phyloP scores from a whole-genome alignment of 495 filamentous ascomycete genomes.

The Annulohypoxylon maeteangense region DNA sequence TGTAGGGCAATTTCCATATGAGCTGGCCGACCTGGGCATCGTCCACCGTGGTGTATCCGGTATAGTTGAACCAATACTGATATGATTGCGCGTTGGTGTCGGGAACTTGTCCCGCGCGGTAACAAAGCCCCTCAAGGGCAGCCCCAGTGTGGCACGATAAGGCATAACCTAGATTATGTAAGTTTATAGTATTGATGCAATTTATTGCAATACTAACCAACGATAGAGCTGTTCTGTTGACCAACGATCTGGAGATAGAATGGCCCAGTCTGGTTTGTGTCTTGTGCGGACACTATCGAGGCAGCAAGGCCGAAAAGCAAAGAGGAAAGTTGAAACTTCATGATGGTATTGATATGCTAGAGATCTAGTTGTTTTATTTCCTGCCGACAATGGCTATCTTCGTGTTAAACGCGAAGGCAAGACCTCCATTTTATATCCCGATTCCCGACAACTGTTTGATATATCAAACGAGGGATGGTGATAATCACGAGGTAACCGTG shows the following conservation, averaged over 20 bases:
- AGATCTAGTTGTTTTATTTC: background rate
- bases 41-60: slow-evolving; percentile 44
- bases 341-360: slow-evolving; percentile 30
- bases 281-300: slow-evolving; percentile 50
- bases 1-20: slow-evolving; percentile 53
- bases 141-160: slow-evolving; percentile 66
- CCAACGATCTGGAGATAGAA: slow-evolving; percentile 54
- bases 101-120: slow-evolving; percentile 40
- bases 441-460: background rate
- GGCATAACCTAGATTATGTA: slow-evolving; percentile 52
- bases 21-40: slow-evolving; percentile 49
- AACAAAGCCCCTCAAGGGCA: slow-evolving; percentile 64
- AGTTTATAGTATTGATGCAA: slow-evolving; percentile 41
- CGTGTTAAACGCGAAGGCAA: background rate
- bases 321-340: slow-evolving; percentile 48
- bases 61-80: slow-evolving; percentile 56
- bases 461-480: background rate
- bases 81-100: slow-evolving; percentile 10
- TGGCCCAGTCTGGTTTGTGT: slow-evolving; percentile 51
- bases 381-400: background rate
- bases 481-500: slow-evolving; percentile 29
- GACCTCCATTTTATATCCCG: slow-evolving; percentile 26
- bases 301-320: slow-evolving; percentile 44
- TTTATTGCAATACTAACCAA: slow-evolving; percentile 47
- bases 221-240: slow-evolving; percentile 42